phyloP scores from a whole-genome alignment of 1,139 yeast species.

The Saccharomyces hybrid region DNA sequence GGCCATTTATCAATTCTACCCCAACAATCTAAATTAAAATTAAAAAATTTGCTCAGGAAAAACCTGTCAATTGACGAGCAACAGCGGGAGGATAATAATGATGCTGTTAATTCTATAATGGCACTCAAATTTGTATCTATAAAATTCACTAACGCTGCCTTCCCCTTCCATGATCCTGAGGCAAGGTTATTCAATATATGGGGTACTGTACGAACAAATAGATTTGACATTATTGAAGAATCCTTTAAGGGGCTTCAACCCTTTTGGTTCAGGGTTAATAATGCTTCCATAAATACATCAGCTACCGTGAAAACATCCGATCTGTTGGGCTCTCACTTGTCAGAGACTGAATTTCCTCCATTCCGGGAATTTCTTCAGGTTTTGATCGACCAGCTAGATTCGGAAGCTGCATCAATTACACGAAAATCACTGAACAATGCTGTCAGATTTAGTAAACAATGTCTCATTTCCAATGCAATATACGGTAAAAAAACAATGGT shows the following conservation, averaged over 20 bases:
- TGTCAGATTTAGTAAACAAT: constrained; percentile 43
- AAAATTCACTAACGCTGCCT: constrained; percentile 57
- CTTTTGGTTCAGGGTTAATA: constrained; percentile 41
- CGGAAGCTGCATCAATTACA: constrained; percentile 25
- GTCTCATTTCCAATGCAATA: constrained; percentile 60
- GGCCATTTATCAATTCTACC: constrained; percentile 42
- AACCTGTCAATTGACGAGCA: constrained; percentile 34
- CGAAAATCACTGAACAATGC: constrained; percentile 37
- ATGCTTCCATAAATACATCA: constrained; percentile 39
- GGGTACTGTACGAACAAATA: constrained; percentile 51
- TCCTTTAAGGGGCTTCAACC: constrained; percentile 81
- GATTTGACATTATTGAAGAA: constrained; percentile 74
- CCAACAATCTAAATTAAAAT: constrained; percentile 33
- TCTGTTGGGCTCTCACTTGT: constrained; percentile 35
- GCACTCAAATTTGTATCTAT: constrained; percentile 55
- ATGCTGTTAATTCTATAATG: constrained; percentile 27
- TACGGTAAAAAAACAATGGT: constrained; percentile 47
- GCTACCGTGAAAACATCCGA: constrained; percentile 35
- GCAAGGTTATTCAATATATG: constrained; percentile 64
- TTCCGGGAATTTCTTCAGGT: constrained; percentile 35
- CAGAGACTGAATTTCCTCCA: constrained; percentile 39
- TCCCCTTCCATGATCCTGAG: constrained; percentile 60
- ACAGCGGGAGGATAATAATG: constrained; percentile 8
- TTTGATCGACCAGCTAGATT: constrained; percentile 27
- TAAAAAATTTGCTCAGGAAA: constrained; percentile 41